Evolutionary conservation across 2,329 filamentous ascomycete species (phyloP), one percentile per base, ranked within the genome.

Genomic region (Xylariaceae sp.): DNA sequence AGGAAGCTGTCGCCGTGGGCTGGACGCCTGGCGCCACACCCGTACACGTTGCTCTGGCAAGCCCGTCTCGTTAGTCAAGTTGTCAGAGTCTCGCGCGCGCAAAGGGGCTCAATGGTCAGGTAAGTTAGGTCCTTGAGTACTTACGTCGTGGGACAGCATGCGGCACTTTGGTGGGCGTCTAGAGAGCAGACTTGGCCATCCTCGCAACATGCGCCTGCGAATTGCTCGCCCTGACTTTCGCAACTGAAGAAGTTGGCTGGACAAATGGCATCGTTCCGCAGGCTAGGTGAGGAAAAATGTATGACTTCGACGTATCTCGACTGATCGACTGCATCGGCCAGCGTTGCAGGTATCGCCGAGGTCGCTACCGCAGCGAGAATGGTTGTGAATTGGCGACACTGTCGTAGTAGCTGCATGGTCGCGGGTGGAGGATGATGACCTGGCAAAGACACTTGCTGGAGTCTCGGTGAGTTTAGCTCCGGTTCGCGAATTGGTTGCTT

Each of bases 111-210:
- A 34, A 44, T 3, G n/a, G 50, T 44, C 17, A 52, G 35, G 49
- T 2, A 2, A 11, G 7, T 30, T 30, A 30, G 23, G 23, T 51
- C 23, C 11, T 6, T 37, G 23, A 5, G 45, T 4, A 73, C 76
- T 74, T 68, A 83, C 80, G 76, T 76, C 15, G 73, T 72, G 8
- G 81, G 81, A 68, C 82, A 84, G 68, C 82, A 84, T 2, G 82
- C 82, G 6, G 82, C 78, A 54, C 74, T 72, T 61, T 77, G 76
- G 51, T 75, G 75, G 15, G 72, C 73, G 64, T 84, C 82, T 3
- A 82, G 69, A 2, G 77, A 73, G 67, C 82, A 84, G 17, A 71
- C 67, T 63, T 83, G 80, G 35, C 78, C 80, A 60, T 74, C 76
- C 51, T 77, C 72, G 67, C 82, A 84, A 69, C 82, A 84, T 23